Percentiles rank a stretch among this genome's conserved stretches.
Conservation (phyloP, 805 yeast genomes). For the Candida maesae region DNA sequence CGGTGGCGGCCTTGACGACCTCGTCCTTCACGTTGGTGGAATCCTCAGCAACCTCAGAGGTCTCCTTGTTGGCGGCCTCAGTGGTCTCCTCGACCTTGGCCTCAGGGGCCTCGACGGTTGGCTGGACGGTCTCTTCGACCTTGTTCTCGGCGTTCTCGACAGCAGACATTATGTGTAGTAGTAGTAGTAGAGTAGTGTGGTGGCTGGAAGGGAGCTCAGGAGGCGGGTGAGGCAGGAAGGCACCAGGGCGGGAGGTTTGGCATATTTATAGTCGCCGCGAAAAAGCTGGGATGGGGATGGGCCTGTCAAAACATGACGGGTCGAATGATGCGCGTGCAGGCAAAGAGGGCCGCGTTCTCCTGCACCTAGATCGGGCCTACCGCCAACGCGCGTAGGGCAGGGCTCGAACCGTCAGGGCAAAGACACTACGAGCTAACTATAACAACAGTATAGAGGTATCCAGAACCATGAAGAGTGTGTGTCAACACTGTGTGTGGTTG, state of each 20-base stretch:
- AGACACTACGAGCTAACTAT: no score
- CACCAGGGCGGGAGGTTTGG: constrained; percentile 1
- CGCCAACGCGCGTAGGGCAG: no score
- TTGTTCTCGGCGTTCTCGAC: constrained; percentile 21
- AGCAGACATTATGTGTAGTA: constrained; percentile 19
- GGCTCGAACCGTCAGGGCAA: no score
- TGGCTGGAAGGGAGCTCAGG: neutral
- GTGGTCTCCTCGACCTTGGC: constrained; percentile 15
- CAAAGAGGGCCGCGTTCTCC: neutral
- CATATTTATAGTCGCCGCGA: constrained; percentile 11
- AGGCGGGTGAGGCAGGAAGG: neutral
- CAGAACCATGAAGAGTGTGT: neutral
- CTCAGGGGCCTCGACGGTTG: constrained; percentile 16
- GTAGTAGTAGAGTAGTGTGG: no score
- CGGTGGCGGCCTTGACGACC: constrained; percentile 13
- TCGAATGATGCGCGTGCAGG: constrained; percentile 3
- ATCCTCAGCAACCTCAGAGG: constrained; percentile 14
- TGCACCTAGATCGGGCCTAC: neutral
- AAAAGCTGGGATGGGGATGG: no score
- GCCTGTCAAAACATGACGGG: constrained; percentile 15
- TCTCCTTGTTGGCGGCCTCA: constrained; percentile 10
- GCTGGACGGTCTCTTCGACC: constrained; percentile 19
- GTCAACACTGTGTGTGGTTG: neutral
- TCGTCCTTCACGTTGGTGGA: constrained; percentile 14
- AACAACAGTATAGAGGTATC: no score